These are phyloP conservation scores for Pseudocohnilembus persalinus DNA, from an alignment of 169 alveolate species.

Conservation along the genomic window DNA sequence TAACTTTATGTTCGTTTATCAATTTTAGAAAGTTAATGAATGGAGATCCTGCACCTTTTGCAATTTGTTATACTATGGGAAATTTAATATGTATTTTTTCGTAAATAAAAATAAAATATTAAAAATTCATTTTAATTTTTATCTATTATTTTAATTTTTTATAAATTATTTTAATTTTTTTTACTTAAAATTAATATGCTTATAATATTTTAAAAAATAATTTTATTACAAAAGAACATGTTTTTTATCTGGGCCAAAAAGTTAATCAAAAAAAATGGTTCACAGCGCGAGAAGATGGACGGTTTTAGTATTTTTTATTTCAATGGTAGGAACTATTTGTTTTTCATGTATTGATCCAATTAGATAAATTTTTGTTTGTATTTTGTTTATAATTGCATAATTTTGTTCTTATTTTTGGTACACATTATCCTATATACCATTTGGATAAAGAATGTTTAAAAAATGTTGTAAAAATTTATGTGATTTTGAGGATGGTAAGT, in stretches of 20 bases:
- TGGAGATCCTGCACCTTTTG: background rate
- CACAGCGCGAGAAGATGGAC: background rate
- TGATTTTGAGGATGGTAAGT: background rate
- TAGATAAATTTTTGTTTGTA: background rate
- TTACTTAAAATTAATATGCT: no score
- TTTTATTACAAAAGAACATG: background rate
- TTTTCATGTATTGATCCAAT: background rate
- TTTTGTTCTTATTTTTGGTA: background rate
- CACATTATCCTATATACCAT: background rate
- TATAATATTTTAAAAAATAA: no score
- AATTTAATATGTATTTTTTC: background rate
- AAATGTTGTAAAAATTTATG: background rate
- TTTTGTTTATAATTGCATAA: no score
- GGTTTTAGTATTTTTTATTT: background rate
- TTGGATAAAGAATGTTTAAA: background rate
- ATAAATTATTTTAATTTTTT: no score
- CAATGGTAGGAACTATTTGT: background rate
- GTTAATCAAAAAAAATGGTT: background rate
- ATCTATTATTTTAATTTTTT: no score
- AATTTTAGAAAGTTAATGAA: no score
- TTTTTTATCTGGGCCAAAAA: background rate
- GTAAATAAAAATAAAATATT: no score
- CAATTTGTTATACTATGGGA: background rate
- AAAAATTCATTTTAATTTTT: no score
- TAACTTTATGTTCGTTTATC: background rate